These are phyloP conservation scores for Morella rubra DNA, from an alignment of 306 rosid genomes.

Conservation along the genomic window DNA sequence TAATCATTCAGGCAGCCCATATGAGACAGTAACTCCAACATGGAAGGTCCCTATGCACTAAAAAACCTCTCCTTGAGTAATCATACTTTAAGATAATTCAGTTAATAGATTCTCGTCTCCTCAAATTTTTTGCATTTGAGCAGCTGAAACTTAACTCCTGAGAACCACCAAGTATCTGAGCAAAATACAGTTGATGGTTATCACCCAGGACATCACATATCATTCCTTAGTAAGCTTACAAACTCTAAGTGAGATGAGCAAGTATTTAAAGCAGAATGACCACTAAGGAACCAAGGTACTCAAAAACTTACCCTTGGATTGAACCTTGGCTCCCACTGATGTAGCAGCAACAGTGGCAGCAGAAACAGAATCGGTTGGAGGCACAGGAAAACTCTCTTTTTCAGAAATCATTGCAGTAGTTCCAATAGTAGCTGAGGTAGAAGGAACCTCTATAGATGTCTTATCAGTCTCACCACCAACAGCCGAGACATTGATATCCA, in stretches of 20 bases:
- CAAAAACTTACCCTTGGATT: constrained; percentile 68
- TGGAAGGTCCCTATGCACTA: not conserved
- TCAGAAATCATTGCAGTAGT: constrained; percentile 50
- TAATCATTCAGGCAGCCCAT: not conserved
- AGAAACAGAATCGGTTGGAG: constrained; percentile 38
- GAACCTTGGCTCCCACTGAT: constrained; percentile 58
- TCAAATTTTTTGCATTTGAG: not conserved
- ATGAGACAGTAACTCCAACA: not conserved
- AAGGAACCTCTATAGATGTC: constrained; percentile 45
- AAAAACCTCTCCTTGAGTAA: not conserved
- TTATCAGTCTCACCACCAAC: constrained; percentile 33
- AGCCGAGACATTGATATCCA: constrained; percentile 26
- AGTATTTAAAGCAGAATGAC: constrained; percentile 8
- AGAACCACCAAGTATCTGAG: not conserved
- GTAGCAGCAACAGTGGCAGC: constrained; percentile 35
- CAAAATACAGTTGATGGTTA: not conserved
- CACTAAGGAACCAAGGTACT: constrained; percentile 11
- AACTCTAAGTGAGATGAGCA: constrained; percentile 19
- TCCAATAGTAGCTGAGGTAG: constrained; percentile 48
- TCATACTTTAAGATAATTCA: not conserved
- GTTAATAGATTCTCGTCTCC: not conserved
- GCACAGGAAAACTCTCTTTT: constrained; percentile 37
- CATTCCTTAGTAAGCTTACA: not conserved
- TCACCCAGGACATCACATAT: not conserved
- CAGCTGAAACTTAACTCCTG: no score